These are phyloP conservation scores for Mycena haematopus DNA, from an alignment of 768 basidiomycete species.

Conservation along the genomic window DNA sequence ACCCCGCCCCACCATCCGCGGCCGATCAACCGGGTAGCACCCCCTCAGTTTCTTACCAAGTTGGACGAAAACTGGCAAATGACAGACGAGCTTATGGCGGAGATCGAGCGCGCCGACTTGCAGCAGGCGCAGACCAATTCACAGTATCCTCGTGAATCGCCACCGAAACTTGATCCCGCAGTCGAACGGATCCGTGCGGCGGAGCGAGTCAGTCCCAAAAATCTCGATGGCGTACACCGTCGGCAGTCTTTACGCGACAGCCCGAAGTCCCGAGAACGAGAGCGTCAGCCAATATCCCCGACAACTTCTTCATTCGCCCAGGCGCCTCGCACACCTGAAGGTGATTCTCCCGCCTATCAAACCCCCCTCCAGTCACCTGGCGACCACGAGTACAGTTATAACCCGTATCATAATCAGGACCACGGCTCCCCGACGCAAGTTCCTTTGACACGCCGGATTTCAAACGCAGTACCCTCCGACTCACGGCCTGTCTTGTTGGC, in stretches of 20 bases:
- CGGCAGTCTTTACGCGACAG: slow-evolving; percentile 53
- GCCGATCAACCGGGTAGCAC: slow-evolving; percentile 61
- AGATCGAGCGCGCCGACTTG: slow-evolving; percentile 75
- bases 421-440: slow-evolving; percentile 34
- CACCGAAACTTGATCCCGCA: slow-evolving; percentile 55
- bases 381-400: slow-evolving; percentile 22
- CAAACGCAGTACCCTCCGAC: slow-evolving; percentile 19
- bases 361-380: slow-evolving; percentile 24
- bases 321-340: slow-evolving; percentile 59
- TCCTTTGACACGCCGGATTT: slow-evolving; percentile 56
- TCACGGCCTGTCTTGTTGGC: slow-evolving; percentile 23
- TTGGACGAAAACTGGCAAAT: slow-evolving; percentile 71
- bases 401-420: slow-evolving; percentile 36
- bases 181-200: slow-evolving; percentile 60
- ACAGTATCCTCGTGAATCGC: slow-evolving; percentile 50
- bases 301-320: slow-evolving; percentile 42
- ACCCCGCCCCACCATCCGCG: slow-evolving; percentile 59
- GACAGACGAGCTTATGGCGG: slow-evolving; percentile 72
- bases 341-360: slow-evolving; percentile 31
- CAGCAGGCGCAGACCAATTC: slow-evolving; percentile 60
- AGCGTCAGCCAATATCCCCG: slow-evolving; percentile 34
- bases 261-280: slow-evolving; percentile 26
- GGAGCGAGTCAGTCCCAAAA: slow-evolving; percentile 64
- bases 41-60: slow-evolving; percentile 62
- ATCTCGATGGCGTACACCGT: slow-evolving; percentile 44